phyloP scores from a whole-genome alignment of 306 rosid genomes.

The Sphenostylis stenocarpa region DNA sequence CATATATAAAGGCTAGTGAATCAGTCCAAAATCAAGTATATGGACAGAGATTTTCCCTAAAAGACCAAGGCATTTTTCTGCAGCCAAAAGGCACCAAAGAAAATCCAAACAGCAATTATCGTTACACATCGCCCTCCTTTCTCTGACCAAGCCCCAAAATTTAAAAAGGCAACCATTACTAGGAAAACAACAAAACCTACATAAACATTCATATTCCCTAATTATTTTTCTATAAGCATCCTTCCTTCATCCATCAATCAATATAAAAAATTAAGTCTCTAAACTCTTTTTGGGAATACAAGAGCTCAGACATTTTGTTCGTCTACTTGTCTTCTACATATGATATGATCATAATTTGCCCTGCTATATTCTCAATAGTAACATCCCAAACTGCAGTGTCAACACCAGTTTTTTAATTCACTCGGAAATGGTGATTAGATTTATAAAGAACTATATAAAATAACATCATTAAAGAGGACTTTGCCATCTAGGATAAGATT shows the following conservation, averaged over 20 bases:
- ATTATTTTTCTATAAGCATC: not conserved
- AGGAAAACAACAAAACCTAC: conserved; percentile 9
- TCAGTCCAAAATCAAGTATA: not conserved
- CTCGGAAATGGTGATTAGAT: conserved; percentile 13
- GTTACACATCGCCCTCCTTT: not conserved
- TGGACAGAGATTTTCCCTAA: not conserved
- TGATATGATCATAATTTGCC: conserved; percentile 4
- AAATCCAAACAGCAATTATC: not conserved
- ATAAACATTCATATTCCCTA: conserved; percentile 2
- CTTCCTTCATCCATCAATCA: not conserved
- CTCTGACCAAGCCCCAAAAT: not conserved
- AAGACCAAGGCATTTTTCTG: not conserved
- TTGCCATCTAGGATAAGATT: conserved; percentile 15
- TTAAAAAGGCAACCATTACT: not conserved
- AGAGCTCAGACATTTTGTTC: not conserved
- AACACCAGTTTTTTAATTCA: not conserved
- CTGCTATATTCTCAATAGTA: not conserved
- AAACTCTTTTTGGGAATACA: not conserved
- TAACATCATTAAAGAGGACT: conserved; percentile 1
- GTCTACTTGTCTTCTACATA: conserved; percentile 7
- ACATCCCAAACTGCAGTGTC: not conserved
- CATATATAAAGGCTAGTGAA: conserved; percentile 1
- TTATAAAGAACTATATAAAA: conserved; percentile 15
- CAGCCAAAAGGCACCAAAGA: conserved; percentile 11
- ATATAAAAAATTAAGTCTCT: not conserved